Percentiles rank a stretch among this genome's conserved stretches.
Evolutionary conservation across 176 grass and related monocot genomes (phyloP).

Genomic region (Eleusine coracana): DNA sequence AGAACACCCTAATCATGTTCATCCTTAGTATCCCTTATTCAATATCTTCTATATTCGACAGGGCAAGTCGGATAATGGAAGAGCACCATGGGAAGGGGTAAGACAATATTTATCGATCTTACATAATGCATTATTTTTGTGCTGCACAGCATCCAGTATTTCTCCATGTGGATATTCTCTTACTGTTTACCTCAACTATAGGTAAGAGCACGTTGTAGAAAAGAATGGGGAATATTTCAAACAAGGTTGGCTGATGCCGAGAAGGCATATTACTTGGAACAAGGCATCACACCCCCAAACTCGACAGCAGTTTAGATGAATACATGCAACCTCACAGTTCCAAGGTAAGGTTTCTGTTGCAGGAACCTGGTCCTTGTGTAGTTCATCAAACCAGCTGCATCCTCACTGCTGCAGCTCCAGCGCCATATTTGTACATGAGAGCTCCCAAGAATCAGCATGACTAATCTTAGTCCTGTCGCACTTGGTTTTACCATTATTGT

Average conservation of each 20-base stretch:
- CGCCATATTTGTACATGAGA: slow-evolving; percentile 52
- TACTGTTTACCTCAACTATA: slow-evolving; percentile 26
- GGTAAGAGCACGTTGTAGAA: slow-evolving; percentile 87
- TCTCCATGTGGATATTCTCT: slow-evolving; percentile 13
- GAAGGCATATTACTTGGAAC: slow-evolving; percentile 74
- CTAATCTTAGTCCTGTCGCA: slow-evolving; percentile 24
- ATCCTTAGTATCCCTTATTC: slow-evolving; percentile 5
- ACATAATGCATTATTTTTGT: background rate
- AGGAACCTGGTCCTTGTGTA: slow-evolving; percentile 30
- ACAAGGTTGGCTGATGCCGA: slow-evolving; percentile 71
- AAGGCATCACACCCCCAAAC: slow-evolving; percentile 64
- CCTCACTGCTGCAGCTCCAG: slow-evolving; percentile 17
- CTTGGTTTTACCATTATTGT: slow-evolving; percentile 30
- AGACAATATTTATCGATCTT: slow-evolving; percentile 9
- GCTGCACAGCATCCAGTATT: background rate
- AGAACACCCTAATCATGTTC: background rate
- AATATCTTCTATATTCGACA: slow-evolving; percentile 25
- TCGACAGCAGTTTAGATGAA: slow-evolving; percentile 55
- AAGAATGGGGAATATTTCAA: slow-evolving; percentile 93
- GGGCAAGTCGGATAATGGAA: slow-evolving; percentile 79
- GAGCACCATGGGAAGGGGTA: slow-evolving; percentile 95
- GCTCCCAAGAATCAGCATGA: slow-evolving; percentile 10
- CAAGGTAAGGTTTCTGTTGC: slow-evolving; percentile 37
- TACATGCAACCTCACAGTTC: background rate
- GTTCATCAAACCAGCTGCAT: slow-evolving; percentile 31